Base-by-base conservation (phyloP, 2,329 filamentous ascomycete species). In the Ciborinia camelliae region DNA sequence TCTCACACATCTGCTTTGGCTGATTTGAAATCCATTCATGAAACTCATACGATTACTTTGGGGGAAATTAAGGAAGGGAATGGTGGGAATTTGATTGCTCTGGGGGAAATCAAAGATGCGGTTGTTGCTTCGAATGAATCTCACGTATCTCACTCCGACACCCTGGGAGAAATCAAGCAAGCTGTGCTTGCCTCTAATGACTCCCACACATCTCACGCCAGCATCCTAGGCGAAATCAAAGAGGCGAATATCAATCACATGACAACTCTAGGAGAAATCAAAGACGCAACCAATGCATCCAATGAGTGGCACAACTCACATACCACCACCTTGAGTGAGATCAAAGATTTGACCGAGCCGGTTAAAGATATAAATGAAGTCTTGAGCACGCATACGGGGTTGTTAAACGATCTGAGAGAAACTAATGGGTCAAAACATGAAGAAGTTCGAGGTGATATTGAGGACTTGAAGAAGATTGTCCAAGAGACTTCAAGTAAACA, bases 21-120 rank as follows among this genome's bases (percentile, higher is more conserved):
- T 35, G 59, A 43, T 10, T 55, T 68, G 14, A 68, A 64, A 39
- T 67, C 68, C 15, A 28, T 66, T 12, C 35, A 52, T 62, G 63
- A n/a, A n/a, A n/a, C 66, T n/a, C 71, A 72, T 48, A 53, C 64
- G 10, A 63, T 28, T 3, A 61, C 61, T 4, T 53, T 73, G 6
- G 51, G 47, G 14, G 68, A 71, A 15, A 68, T 71, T 71, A 54
- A 71, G 68, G 43, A n/a, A n/a, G n/a, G n/a, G n/a, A n/a, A n/a
- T n/a, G n/a, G n/a, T n/a, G n/a, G n/a, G n/a, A n/a, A n/a, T n/a
- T n/a, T n/a, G n/a, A n/a, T n/a, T 8, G 63, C 68, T 57, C 32
- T 72, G 30, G 45, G 62, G 23, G 61, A 64, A 1, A 32, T 73
- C 0, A 69, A 71, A n/a, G 57, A 61, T 30, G 66, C 60, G 20